A percentile compares a stretch with the other conserved stretches of the same genome.
phyloP scores from a whole-genome alignment of 768 basidiomycete genomes.

The Lactarius psammicola region DNA sequence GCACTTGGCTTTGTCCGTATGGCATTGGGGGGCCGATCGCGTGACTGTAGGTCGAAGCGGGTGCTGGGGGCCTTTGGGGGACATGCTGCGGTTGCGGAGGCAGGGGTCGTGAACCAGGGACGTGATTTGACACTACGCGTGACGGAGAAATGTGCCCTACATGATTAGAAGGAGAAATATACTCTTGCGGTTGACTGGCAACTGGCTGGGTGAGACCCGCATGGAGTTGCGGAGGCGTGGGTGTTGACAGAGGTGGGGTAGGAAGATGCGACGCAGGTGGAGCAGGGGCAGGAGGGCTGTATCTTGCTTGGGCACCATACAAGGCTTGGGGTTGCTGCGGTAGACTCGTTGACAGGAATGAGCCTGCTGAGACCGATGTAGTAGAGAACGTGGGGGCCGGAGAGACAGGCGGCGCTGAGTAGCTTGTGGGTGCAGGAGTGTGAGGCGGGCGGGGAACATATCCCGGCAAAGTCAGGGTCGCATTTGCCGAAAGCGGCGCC shows the following conservation, averaged over 20 bases:
- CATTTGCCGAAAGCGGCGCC: slow-evolving; percentile 26
- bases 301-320: slow-evolving; percentile 21
- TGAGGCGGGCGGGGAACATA: slow-evolving; percentile 31
- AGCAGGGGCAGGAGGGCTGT: slow-evolving; percentile 25
- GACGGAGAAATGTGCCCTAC: slow-evolving; percentile 7
- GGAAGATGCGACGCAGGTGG: slow-evolving; percentile 32
- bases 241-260: slow-evolving; percentile 29
- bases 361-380: slow-evolving; percentile 7
- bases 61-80: slow-evolving; percentile 12
- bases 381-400: slow-evolving; percentile 21
- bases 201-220: slow-evolving; percentile 9
- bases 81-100: slow-evolving; percentile 26
- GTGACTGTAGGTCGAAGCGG: slow-evolving; percentile 15
- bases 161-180: slow-evolving; percentile 16
- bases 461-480: slow-evolving; percentile 30
- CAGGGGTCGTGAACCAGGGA: slow-evolving; percentile 28
- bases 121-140: slow-evolving; percentile 23
- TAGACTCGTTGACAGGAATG: slow-evolving; percentile 16
- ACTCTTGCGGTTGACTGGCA: slow-evolving; percentile 9
- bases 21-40: slow-evolving; percentile 2
- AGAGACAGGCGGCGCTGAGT: slow-evolving; percentile 20
- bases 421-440: slow-evolving; percentile 23
- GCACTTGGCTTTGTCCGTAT: slow-evolving; percentile 11
- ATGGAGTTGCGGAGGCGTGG: slow-evolving; percentile 41
- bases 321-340: slow-evolving; percentile 12